Evolutionary conservation across 371 early-diverging fungal genomes (phyloP).

Genomic region (Lichtheimia corymbifera): DNA sequence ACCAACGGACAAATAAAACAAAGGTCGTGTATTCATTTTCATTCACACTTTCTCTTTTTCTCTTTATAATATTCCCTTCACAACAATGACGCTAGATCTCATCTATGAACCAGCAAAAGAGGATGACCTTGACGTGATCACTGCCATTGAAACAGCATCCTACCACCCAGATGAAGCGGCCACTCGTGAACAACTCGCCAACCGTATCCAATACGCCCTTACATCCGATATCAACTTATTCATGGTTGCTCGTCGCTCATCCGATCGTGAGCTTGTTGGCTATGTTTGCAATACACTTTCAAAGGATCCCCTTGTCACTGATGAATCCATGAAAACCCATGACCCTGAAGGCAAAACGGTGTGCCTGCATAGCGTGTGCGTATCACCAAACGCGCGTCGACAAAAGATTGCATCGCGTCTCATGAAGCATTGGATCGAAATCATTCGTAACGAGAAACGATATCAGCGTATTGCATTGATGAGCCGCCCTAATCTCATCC

Average conservation of each 20-base stretch:
- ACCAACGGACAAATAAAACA: no score
- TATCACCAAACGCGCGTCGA: slow-evolving; percentile 48
- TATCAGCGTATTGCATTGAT: slow-evolving; percentile 59
- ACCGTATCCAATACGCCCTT: slow-evolving; percentile 52
- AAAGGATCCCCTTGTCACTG: slow-evolving; percentile 48
- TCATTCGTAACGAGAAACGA: slow-evolving; percentile 29
- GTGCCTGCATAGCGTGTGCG: slow-evolving; percentile 73
- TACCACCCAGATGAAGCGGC: slow-evolving; percentile 72
- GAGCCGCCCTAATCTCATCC: slow-evolving; percentile 53
- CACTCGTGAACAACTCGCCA: slow-evolving; percentile 51
- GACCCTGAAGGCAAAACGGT: slow-evolving; percentile 64
- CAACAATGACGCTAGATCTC: background rate
- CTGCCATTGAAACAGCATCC: slow-evolving; percentile 38
- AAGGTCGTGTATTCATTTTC: no score
- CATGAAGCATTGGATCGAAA: slow-evolving; percentile 48
- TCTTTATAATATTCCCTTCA: no score
- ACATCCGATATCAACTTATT: slow-evolving; percentile 54
- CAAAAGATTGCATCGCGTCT: slow-evolving; percentile 59
- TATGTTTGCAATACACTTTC: slow-evolving; percentile 64
- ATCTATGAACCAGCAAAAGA: slow-evolving; percentile 21
- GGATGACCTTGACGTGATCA: slow-evolving; percentile 31
- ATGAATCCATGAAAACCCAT: slow-evolving; percentile 66
- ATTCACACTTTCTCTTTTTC: no score
- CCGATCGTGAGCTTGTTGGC: slow-evolving; percentile 45
- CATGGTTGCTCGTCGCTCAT: slow-evolving; percentile 39